phyloP scores from a whole-genome alignment of 495 filamentous ascomycete species.

The Annulohypoxylon stygium region DNA sequence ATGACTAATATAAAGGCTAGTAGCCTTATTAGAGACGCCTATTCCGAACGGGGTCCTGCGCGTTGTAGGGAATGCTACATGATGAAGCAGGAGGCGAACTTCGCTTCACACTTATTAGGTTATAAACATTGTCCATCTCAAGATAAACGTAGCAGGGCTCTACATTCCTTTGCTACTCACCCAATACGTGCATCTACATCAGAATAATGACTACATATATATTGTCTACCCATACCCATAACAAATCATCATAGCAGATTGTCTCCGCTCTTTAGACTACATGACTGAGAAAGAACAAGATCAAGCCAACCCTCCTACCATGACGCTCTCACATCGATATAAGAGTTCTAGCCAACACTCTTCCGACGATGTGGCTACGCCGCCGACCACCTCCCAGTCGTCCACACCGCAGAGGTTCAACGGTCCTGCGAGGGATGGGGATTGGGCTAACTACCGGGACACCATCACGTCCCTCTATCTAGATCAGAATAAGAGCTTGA shows the following conservation, averaged over 20 bases:
- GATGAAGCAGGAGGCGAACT: conserved; percentile 31
- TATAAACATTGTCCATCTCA: conserved; percentile 15
- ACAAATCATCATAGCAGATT: conserved; percentile 5
- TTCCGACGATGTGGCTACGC: conserved; percentile 11
- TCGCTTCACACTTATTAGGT: conserved; percentile 23
- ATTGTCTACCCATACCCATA: conserved; percentile 8
- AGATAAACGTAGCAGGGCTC: conserved; percentile 15
- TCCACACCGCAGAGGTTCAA: conserved; percentile 32
- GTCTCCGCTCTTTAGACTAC: conserved; percentile 8
- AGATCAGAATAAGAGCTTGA: conserved; percentile 47
- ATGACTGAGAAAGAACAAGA: conserved; percentile 2
- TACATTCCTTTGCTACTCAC: conserved; percentile 22
- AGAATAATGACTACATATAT: conserved; percentile 21
- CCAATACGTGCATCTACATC: neutral
- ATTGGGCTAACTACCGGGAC: conserved; percentile 44
- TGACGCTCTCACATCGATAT: conserved; percentile 24
- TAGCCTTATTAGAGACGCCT: conserved; percentile 39
- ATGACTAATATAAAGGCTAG: conserved; percentile 37
- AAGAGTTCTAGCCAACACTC: conserved; percentile 9
- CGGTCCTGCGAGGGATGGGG: conserved; percentile 40
- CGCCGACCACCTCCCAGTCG: conserved; percentile 1
- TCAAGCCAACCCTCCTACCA: conserved; percentile 1
- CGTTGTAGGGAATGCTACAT: conserved; percentile 35
- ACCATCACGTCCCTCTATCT: conserved; percentile 44
- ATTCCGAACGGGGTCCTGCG: conserved; percentile 23